These are phyloP conservation scores for Conticribra guillardii DNA, from an alignment of 108 stramenopile genomes.

Conservation along the genomic window DNA sequence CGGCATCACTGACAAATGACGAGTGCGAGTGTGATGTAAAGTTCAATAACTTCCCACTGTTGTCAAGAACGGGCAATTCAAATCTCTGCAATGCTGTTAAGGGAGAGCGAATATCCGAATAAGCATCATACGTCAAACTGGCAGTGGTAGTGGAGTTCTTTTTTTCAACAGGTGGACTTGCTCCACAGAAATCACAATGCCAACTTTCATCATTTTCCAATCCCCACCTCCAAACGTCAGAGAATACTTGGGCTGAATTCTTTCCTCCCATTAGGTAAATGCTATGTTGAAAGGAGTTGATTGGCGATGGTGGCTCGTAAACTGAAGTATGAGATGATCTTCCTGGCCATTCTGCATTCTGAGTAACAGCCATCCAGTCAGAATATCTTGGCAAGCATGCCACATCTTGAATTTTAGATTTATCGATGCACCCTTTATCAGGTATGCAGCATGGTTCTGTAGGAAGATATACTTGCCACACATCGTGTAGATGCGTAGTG, in stretches of 20 bases:
- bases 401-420: background rate
- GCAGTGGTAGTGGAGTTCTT: background rate
- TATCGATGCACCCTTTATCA: constrained; percentile 12
- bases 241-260: constrained; percentile 28
- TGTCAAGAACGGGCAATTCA: constrained; percentile 23
- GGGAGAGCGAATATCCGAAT: constrained; percentile 32
- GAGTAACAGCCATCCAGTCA: constrained; percentile 35
- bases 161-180: background rate
- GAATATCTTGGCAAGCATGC: constrained; percentile 42
- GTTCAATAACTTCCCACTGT: constrained; percentile 24
- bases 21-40: constrained; percentile 9
- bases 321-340: constrained; percentile 52
- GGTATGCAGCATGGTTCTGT: constrained; percentile 47
- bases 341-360: constrained; percentile 38
- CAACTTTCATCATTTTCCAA: constrained; percentile 26
- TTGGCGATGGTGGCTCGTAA: constrained; percentile 56
- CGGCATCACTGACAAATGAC: constrained; percentile 19
- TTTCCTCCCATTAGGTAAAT: constrained; percentile 56
- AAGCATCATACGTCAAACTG: background rate
- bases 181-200: constrained; percentile 30
- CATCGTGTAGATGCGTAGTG: constrained; percentile 66
- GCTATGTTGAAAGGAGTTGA: constrained; percentile 47
- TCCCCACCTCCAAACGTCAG: constrained; percentile 58
- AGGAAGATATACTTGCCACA: constrained; percentile 63
- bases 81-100: constrained; percentile 20